Evolutionary conservation across 2,329 filamentous ascomycete genomes (phyloP).

Genomic region (Raffaelea albimanens): DNA sequence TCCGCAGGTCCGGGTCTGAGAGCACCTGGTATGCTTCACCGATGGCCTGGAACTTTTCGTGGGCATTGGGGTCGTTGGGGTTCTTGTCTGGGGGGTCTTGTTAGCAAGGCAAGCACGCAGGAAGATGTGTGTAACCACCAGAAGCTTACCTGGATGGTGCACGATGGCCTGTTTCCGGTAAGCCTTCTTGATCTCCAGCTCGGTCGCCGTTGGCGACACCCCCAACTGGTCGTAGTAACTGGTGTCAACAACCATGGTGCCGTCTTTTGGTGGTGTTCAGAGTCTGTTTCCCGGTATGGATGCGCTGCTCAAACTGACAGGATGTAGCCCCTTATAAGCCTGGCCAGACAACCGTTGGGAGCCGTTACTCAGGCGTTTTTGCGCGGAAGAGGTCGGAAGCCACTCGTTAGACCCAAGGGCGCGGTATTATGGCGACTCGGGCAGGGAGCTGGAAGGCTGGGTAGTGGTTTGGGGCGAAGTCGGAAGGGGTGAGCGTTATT

Average conservation of each 20-base stretch:
- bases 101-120: neutral
- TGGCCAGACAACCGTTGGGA: no score
- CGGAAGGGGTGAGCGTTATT: no score
- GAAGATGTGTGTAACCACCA: neutral
- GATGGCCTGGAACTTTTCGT: conserved; percentile 88
- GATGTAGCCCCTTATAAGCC: no score
- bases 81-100: conserved; percentile 67
- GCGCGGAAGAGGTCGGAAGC: no score
- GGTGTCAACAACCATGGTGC: conserved; percentile 76
- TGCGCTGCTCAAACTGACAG: no score
- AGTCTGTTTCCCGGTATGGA: no score
- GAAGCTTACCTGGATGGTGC: conserved; percentile 66
- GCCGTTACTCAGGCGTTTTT: no score
- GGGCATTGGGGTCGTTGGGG: conserved; percentile 86
- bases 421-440: no score
- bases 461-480: no score
- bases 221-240: conserved; percentile 81
- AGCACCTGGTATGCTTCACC: conserved; percentile 71
- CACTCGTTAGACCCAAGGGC: no score
- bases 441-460: no score
- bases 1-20: conserved; percentile 76
- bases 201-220: conserved; percentile 74
- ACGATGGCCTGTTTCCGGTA: conserved; percentile 92
- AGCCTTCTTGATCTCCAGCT: conserved; percentile 93
- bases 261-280: neutral